Conservation (phyloP, 2,329 filamentous ascomycete species). For the Aspergillus neoniger region DNA sequence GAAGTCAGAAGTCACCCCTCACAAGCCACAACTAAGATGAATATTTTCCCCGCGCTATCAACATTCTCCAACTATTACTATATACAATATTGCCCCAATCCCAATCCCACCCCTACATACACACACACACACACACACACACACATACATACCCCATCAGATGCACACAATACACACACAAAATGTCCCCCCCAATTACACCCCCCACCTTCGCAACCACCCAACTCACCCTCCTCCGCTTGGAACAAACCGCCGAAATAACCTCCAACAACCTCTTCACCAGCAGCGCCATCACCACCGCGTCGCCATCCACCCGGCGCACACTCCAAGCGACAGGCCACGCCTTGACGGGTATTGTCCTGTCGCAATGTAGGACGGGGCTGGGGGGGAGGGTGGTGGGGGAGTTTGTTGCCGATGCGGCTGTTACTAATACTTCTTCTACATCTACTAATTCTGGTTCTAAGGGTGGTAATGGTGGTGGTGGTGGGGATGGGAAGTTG, state of each 20-base stretch:
- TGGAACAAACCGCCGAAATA: constrained; percentile 49
- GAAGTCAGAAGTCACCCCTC: no score
- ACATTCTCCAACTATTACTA: no score
- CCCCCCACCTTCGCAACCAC: constrained; percentile 45
- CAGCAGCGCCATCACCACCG: constrained; percentile 35
- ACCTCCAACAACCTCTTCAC: constrained; percentile 45
- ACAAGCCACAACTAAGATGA: no score
- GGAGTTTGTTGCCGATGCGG: constrained; percentile 73
- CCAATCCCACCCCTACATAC: neutral
- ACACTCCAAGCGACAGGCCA: constrained; percentile 46
- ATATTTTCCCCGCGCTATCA: no score
- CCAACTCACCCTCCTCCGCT: constrained; percentile 44
- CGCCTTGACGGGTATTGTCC: constrained; percentile 55
- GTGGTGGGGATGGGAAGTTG: constrained; percentile 41
- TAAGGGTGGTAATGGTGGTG: constrained; percentile 24
- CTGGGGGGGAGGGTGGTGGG: constrained; percentile 88
- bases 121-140: no score
- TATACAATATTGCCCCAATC: no score
- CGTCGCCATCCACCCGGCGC: constrained; percentile 46
- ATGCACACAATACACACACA: neutral
- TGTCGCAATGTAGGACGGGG: constrained; percentile 79
- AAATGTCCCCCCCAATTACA: constrained; percentile 23
- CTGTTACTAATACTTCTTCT: constrained; percentile 52
- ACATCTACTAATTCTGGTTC: constrained; percentile 15
- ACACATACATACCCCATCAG: no score